Percentiles rank a stretch among this genome's conserved stretches.
These are phyloP conservation scores for Shiraia sp. DNA, from an alignment of 2,329 filamentous ascomycete genomes.

Conservation along the genomic window DNA sequence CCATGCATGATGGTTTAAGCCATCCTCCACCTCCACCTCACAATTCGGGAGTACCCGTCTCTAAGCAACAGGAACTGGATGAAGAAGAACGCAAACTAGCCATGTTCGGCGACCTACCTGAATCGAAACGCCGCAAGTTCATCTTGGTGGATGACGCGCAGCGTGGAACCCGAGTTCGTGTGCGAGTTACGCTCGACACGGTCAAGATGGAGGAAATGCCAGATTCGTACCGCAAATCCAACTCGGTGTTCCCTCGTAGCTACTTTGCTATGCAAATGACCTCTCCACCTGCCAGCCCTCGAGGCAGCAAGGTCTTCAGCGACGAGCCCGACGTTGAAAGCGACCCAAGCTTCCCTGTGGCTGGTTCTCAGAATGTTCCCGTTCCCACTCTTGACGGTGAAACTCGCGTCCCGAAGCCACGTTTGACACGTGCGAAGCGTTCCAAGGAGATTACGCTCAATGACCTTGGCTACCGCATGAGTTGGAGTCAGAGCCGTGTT, in stretches of 20 bases:
- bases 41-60: constrained; percentile 48
- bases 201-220: constrained; percentile 96
- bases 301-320: constrained; percentile 74
- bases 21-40: constrained; percentile 49
- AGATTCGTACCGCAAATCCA: constrained; percentile 88
- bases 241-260: constrained; percentile 86
- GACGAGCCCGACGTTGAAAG: constrained; percentile 56
- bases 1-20: constrained; percentile 64
- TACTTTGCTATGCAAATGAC: constrained; percentile 96
- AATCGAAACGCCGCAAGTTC: constrained; percentile 92
- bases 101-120: constrained; percentile 85
- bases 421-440: constrained; percentile 69
- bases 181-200: constrained; percentile 88
- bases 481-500: constrained; percentile 91
- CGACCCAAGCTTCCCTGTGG: constrained; percentile 49
- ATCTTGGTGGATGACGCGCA: constrained; percentile 92
- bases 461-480: constrained; percentile 92
- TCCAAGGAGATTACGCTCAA: constrained; percentile 88
- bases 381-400: constrained; percentile 68
- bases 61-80: constrained; percentile 55
- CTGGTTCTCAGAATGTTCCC: constrained; percentile 53
- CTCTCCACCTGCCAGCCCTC: constrained; percentile 75
- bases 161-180: constrained; percentile 73
- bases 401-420: constrained; percentile 73
- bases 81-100: constrained; percentile 65